A percentile compares a stretch with the other conserved stretches of the same genome.
phyloP scores from a whole-genome alignment of 225 moss, liverwort and hornwort genomes.

The Pseudisothecium myosuroides region DNA sequence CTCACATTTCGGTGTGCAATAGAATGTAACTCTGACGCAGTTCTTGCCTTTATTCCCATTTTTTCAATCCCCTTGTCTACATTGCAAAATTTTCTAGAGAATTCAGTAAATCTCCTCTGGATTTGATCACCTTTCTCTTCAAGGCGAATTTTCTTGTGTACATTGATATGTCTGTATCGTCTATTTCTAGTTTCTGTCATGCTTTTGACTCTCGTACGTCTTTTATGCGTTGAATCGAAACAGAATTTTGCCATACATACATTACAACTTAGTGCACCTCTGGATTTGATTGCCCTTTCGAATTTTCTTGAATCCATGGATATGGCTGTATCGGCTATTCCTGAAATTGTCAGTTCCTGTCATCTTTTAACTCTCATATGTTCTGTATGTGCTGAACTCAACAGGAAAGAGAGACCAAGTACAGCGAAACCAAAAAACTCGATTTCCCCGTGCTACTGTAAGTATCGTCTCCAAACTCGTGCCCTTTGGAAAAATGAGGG shows the following conservation, averaged over 20 bases:
- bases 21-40: background rate
- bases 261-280: background rate
- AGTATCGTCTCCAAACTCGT: background rate
- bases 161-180: background rate
- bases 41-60: background rate
- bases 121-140: background rate
- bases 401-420: constrained; percentile 21
- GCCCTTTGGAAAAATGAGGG: background rate
- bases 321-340: no score
- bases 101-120: background rate
- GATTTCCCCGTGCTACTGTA: constrained; percentile 40
- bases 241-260: background rate
- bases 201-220: background rate
- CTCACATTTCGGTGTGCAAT: background rate
- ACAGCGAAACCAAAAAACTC: constrained; percentile 5
- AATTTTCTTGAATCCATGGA: background rate
- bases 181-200: background rate
- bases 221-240: background rate
- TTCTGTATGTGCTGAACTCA: background rate
- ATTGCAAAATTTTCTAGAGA: background rate
- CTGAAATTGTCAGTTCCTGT: background rate
- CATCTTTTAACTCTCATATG: background rate
- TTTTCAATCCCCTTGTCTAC: background rate
- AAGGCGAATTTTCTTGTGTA: background rate
- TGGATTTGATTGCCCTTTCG: background rate